Evolutionary conservation across 1,284 basidiomycete genomes (phyloP), one percentile per base, ranked within the genome.

Genomic region (Cerioporus squamosus): DNA sequence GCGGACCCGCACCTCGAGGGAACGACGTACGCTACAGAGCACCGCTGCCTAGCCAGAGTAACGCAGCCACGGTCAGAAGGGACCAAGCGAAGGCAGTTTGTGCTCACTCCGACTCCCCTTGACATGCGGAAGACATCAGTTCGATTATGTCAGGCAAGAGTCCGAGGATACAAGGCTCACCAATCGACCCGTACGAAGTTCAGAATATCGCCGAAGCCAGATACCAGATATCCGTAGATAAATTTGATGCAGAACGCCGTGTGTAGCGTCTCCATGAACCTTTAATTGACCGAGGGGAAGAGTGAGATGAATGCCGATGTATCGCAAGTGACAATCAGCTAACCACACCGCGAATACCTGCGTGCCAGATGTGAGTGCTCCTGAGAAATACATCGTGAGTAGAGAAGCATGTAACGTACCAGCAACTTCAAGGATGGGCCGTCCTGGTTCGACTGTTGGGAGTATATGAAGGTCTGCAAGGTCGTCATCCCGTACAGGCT

Each of bases 231-330:
- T 8, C 20, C 53, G 47, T 67, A 67, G 20, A 65, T 52, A 51
- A 67, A 62, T 45, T 64, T 57, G 39, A 67, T 62, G 50, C 63
- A 64, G 39, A 61, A 59, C 26, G 44, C 63, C n/a, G 63, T 64
- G 29, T 64, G 63, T 23, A 61, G 44, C 29, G 60, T 47, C 45
- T 64, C 63, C 14, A 64, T 49, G 5, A 64, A 24, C 63, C 63
- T n/a, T n/a, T n/a, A n/a, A n/a, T n/a, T 64, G 26, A 5, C 10
- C 8, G 31, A 6, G 31, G 20, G 20, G 1, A 20, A 39, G 18
- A 20, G 29, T 20, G 7, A 20, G 17, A 18, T 47, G 3, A 47
- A 24, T 18, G 29, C 23, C 23, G 18, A 33, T 12, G 31, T 5
- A 29, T 29, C n/a, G 29, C 29, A 29, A 29, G 5, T 10, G 5